Evolutionary conservation across 495 filamentous ascomycete genomes (phyloP), one percentile per base, ranked within the genome.

Genomic region (Penicillium salamii): DNA sequence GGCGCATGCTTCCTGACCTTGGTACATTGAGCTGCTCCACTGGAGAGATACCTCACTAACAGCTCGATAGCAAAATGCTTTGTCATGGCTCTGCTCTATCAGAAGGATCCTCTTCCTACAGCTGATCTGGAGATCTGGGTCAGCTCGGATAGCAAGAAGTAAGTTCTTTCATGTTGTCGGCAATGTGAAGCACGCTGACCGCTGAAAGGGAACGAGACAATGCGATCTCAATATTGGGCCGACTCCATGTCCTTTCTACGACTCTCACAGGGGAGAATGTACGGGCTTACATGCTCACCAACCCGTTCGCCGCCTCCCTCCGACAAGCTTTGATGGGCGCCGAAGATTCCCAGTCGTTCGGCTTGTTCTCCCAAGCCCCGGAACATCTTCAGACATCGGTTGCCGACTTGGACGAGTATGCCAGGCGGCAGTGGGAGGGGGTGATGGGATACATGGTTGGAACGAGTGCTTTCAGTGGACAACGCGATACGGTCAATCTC

Each of bases 381-480:
- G 74, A 81, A 24, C 75, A 81, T 13, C 67, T 74, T 32, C 68
- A 73, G 28, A 77, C 93, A 20, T 76, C 83, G 17, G 67, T 90
- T 5, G 55, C 72, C 17, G 87, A 84, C 58, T 77, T 98, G n/a
- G 95, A 98, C 54, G 74, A 82, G 21, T 96, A 91, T 68, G 92
- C 91, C 12, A 78, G 86, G 39, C 79, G 77, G 52, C 92, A 96
- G 61, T 98, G 95, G 89, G 95, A 98, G 65, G 85, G 89, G 7
- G 95, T 98, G 8, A 70, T 97, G 26, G 91, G 95, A 64, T 98
- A 92, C 62, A 91, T 98, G 69, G 93, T 98, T 24, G 85, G 85
- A 39, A 85, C 78, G 29, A 78, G 78, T 46, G 81, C 76, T 62
- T 78, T 66, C 59, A 78, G 33, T 46, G 78, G 52, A 57, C 68